Conservation (phyloP, 2,329 filamentous ascomycete species). For the Hypoxylon sp. region DNA sequence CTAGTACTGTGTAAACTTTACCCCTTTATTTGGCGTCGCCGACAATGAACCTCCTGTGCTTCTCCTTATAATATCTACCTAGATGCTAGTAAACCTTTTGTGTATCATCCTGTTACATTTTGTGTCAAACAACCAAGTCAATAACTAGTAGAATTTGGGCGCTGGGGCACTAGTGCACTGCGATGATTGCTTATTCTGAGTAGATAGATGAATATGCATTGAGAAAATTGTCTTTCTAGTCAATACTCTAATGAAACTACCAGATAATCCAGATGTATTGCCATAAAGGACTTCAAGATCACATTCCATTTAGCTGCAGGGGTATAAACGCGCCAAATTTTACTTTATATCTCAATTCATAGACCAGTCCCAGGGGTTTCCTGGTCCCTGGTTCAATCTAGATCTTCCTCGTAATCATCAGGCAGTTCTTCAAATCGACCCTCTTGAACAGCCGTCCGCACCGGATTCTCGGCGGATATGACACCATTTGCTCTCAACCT, state of each 20-base stretch:
- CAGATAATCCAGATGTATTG: background rate
- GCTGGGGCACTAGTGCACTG: background rate
- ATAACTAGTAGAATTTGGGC: no score
- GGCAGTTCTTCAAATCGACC: constrained; percentile 75
- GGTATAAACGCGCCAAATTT: background rate
- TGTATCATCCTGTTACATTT: background rate
- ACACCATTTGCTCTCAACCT: constrained; percentile 64
- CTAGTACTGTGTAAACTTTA: background rate
- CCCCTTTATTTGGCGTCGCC: background rate
- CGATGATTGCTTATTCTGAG: background rate
- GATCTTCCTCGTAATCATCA: constrained; percentile 53
- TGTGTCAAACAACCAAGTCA: background rate
- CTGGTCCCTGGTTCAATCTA: constrained; percentile 41
- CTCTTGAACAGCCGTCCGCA: constrained; percentile 72
- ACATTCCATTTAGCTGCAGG: background rate
- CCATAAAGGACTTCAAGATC: background rate
- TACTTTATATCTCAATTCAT: background rate
- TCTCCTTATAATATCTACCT: background rate
- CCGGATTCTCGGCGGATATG: constrained; percentile 77
- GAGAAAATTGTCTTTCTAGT: background rate
- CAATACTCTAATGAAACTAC: background rate
- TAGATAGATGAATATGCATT: background rate
- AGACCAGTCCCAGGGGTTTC: background rate
- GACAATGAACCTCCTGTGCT: background rate
- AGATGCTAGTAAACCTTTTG: background rate